These are phyloP conservation scores for Sextonia rubra DNA, from an alignment of 164 flowering plant genomes.

Conservation along the genomic window DNA sequence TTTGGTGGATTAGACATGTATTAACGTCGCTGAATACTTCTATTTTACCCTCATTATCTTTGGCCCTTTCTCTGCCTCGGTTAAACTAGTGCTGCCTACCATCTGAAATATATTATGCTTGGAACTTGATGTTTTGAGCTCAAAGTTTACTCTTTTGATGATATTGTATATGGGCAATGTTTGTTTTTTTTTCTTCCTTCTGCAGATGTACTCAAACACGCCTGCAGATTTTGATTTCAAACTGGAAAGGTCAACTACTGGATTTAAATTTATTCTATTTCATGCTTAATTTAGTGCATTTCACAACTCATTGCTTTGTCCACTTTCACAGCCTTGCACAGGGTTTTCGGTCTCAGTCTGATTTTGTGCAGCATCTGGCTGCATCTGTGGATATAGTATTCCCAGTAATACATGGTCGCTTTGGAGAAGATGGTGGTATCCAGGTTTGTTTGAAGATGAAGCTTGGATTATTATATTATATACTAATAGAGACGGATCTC, in stretches of 20 bases:
- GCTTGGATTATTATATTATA: background rate
- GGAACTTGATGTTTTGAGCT: no score
- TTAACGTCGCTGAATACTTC: no score
- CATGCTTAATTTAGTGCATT: background rate
- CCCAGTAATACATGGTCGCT: conserved; percentile 85
- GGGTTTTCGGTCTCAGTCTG: conserved; percentile 60
- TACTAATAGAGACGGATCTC: no score
- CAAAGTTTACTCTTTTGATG: no score
- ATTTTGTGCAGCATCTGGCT: conserved; percentile 75
- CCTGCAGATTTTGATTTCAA: conserved; percentile 97
- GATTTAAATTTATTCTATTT: background rate
- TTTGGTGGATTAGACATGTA: background rate
- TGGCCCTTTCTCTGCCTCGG: no score
- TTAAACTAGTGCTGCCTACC: no score
- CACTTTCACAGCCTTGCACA: conserved; percentile 69
- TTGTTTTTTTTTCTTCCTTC: conserved; percentile 6
- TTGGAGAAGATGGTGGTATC: conserved; percentile 96
- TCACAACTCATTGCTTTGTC: background rate
- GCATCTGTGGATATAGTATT: conserved; percentile 80
- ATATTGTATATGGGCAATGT: background rate
- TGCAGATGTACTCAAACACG: conserved; percentile 86
- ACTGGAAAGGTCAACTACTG: conserved; percentile 60
- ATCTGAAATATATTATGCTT: no score
- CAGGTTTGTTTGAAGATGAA: conserved; percentile 44
- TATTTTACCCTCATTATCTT: no score